Evolutionary conservation across 2,329 filamentous ascomycete species (phyloP), one percentile per base, ranked within the genome.

Genomic region (Colletotrichum melonis): DNA sequence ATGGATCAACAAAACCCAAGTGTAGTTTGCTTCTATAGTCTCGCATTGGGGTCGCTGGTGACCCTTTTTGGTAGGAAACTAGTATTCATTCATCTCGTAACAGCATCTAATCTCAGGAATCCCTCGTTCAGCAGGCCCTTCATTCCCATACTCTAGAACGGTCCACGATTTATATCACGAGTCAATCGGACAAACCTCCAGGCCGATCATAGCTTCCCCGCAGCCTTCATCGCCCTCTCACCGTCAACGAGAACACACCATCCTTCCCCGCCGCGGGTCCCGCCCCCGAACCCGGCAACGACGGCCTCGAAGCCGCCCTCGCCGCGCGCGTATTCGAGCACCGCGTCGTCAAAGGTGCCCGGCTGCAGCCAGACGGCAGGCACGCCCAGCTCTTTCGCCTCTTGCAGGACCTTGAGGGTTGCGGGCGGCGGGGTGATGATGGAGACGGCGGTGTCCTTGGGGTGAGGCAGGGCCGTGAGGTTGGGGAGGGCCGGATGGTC

Each of bases 201-300:
- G 19, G 16, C 16, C 42, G 46, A 28, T 78, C 74, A 86, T 68
- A 89, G 79, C 83, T 90, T 91, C 35, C 88, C 90, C 22, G 86
- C 89, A 52, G 82, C 86, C 78, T 85, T 86, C 78, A 93, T 78
- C 1, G 90, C 91, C 79, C 82, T 85, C 76, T 95, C 93, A 0
- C 95, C 95, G 82, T 97, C 94, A 12, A 97, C 94, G 57, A 97
- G 86, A 28, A 97, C 93, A 83, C 95, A 97, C 93, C 94, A 97
- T 1, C 95, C 95, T 79, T 95, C 93, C 63, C 85, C 82, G 8
- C 93, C 93, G 32, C 83, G 79, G 12, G 71, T 73, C 35, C 71
- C 71, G 30, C 92, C 91, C 32, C 92, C 91, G 49, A 92, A 86
- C 7, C 88, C 91, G 74, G 87, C 90, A 55, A 94, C 92, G 46